phyloP scores from a whole-genome alignment of 345 rosid genomes.

The Lumnitzera racemosa region DNA sequence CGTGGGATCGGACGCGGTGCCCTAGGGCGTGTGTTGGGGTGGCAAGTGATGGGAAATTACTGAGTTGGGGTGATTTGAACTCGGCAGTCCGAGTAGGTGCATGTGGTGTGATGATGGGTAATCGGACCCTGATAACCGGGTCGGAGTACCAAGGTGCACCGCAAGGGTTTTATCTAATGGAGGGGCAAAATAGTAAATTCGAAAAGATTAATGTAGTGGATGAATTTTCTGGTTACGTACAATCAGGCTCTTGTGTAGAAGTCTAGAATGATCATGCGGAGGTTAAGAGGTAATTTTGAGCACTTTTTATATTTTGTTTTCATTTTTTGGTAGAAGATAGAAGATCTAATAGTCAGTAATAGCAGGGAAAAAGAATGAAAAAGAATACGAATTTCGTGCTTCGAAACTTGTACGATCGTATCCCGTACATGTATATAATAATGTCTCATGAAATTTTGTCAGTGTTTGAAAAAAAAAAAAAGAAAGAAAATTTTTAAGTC shows the following conservation, averaged over 20 bases:
- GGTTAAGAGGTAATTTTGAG: too few species aligned
- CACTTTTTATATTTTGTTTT: background rate
- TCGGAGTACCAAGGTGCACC: constrained; percentile 43
- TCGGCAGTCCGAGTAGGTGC: constrained; percentile 26
- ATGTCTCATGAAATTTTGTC: too few species aligned
- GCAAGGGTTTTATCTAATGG: constrained; percentile 30
- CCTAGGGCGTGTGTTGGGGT: constrained; percentile 32
- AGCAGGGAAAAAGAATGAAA: too few species aligned
- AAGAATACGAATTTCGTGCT: too few species aligned
- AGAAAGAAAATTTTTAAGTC: too few species aligned
- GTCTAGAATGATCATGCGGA: constrained; percentile 10
- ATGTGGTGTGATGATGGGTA: constrained; percentile 27
- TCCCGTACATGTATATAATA: too few species aligned
- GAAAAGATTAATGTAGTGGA: constrained; percentile 23
- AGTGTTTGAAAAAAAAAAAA: too few species aligned
- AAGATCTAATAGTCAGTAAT: too few species aligned
- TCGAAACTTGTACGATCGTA: too few species aligned
- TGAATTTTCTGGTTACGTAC: constrained; percentile 45
- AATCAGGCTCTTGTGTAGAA: constrained; percentile 54
- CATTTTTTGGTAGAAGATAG: too few species aligned
- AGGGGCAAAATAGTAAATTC: constrained; percentile 29
- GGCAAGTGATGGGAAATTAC: constrained; percentile 16
- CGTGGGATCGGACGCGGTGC: constrained; percentile 37
- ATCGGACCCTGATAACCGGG: constrained; percentile 33
- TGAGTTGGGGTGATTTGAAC: constrained; percentile 22